Evolutionary conservation across 2,329 filamentous ascomycete genomes (phyloP).

Genomic region (Neonectria sp.): DNA sequence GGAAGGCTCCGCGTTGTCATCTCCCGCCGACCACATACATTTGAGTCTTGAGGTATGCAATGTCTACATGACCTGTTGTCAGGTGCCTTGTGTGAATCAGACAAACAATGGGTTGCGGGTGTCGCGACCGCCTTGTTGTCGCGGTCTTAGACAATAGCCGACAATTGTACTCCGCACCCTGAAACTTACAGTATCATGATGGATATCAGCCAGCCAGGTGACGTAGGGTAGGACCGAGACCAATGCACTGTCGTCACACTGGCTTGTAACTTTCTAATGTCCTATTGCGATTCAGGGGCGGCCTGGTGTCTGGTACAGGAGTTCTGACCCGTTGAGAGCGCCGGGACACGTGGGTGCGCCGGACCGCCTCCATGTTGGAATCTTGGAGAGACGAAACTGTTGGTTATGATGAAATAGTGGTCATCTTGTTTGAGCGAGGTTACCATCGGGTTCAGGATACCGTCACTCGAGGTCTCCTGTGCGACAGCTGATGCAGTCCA

Average conservation of each 20-base stretch:
- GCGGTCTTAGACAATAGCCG: not conserved
- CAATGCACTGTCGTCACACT: not conserved
- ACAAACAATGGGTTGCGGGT: not conserved
- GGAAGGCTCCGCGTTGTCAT: not conserved
- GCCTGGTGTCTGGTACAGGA: not conserved
- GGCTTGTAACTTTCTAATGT: not conserved
- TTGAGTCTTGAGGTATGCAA: not conserved
- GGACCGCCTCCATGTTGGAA: not conserved
- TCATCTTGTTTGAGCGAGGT: not conserved
- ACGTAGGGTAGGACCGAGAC: not conserved
- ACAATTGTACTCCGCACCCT: not conserved
- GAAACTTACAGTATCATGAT: not conserved
- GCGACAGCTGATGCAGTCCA: not conserved
- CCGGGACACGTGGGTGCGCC: not conserved
- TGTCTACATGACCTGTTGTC: not conserved
- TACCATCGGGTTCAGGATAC: slow-evolving; percentile 9
- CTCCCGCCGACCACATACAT: too few species aligned
- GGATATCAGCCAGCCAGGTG: slow-evolving; percentile 2
- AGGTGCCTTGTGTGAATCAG: not conserved
- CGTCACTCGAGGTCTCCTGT: not conserved
- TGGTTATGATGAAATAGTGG: not conserved
- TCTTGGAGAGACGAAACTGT: not conserved
- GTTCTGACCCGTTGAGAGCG: not conserved
- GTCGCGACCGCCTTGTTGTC: not conserved
- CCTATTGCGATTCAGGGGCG: not conserved